These are phyloP conservation scores for Prunella vulgaris DNA, from an alignment of 257 asterid species.

Conservation along the genomic window DNA sequence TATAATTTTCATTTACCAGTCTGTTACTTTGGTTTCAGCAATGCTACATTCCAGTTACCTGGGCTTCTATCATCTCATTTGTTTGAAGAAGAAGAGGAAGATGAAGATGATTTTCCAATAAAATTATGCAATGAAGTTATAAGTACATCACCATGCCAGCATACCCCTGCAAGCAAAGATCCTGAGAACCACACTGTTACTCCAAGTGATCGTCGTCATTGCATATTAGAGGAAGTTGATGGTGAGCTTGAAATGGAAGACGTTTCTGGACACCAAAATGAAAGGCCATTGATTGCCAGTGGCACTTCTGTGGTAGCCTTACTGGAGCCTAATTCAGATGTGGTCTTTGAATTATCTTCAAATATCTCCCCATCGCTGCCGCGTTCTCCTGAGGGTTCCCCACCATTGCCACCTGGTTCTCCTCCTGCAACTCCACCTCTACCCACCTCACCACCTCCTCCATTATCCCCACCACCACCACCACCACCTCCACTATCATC, in stretches of 20 bases:
- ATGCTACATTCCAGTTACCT: conserved; percentile 58
- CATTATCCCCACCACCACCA: conserved; percentile 39
- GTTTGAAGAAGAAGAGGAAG: conserved; percentile 49
- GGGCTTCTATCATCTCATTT: conserved; percentile 41
- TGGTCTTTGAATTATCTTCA: conserved; percentile 34
- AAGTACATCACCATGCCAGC: conserved; percentile 42
- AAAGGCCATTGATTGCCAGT: conserved; percentile 30
- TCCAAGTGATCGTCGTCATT: conserved; percentile 78
- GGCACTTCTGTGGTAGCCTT: conserved; percentile 24
- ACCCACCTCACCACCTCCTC: conserved; percentile 75
- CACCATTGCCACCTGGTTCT: conserved; percentile 77
- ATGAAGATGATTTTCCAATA: conserved; percentile 48
- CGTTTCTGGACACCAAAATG: conserved; percentile 73
- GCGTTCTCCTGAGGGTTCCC: conserved; percentile 79
- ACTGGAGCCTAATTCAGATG: conserved; percentile 27
- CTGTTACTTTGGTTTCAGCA: conserved; percentile 44
- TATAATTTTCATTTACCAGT: conserved; percentile 10
- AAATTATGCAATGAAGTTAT: conserved; percentile 36
- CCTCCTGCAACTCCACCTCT: conserved; percentile 87
- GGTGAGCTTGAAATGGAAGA: conserved; percentile 99
- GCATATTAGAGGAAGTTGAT: conserved; percentile 87
- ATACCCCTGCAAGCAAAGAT: conserved; percentile 47
- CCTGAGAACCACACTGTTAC: conserved; percentile 49
- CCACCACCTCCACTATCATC: conserved; percentile 26
- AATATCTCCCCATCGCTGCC: conserved; percentile 40